Evolutionary conservation across 1,139 yeast species (phyloP).

Genomic region (Blastobotrys aristatus): DNA sequence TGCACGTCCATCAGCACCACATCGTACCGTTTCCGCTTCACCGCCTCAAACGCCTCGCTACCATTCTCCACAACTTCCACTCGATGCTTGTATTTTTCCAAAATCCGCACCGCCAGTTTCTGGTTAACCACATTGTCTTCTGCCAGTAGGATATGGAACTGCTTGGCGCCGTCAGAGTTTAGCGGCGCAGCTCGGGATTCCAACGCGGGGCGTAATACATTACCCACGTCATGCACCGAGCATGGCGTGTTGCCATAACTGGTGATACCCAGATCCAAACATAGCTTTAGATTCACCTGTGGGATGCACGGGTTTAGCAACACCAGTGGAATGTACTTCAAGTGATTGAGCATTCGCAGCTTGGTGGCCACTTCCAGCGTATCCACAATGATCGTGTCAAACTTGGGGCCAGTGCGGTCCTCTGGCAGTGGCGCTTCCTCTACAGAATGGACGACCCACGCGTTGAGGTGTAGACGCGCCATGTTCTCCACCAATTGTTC

Average conservation of each 20-base stretch:
- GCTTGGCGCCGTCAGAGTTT: constrained; percentile 71
- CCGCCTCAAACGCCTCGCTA: constrained; percentile 73
- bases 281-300: constrained; percentile 70
- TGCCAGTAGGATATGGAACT: constrained; percentile 70
- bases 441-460: constrained; percentile 40
- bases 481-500: constrained; percentile 50
- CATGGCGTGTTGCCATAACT: constrained; percentile 88
- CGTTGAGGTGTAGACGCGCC: constrained; percentile 38
- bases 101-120: constrained; percentile 74
- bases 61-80: constrained; percentile 86
- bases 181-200: constrained; percentile 78
- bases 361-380: constrained; percentile 69
- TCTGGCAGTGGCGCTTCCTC: constrained; percentile 40
- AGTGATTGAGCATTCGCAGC: constrained; percentile 62
- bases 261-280: constrained; percentile 80
- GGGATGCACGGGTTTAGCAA: constrained; percentile 73
- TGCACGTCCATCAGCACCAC: constrained; percentile 90
- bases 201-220: constrained; percentile 76
- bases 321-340: constrained; percentile 77
- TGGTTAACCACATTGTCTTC: constrained; percentile 87
- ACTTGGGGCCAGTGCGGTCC: constrained; percentile 42
- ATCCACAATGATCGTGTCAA: constrained; percentile 78
- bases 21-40: constrained; percentile 61
- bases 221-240: constrained; percentile 72
- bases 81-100: constrained; percentile 77